These are phyloP conservation scores for Daucus carota DNA, from an alignment of 129 eudicot genomes.

Conservation along the genomic window DH1_v3.0 NC_030382.2:11032001-11032500, in stretches of 20 bases:
- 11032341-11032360: neutral
- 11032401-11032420: neutral
- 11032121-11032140: neutral
- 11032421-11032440: neutral
- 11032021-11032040: neutral
- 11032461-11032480: neutral
- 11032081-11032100: neutral
- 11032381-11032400: too few species aligned
- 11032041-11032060: neutral
- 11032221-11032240: neutral
- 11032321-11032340: neutral
- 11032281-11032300: too few species aligned
- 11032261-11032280: too few species aligned
- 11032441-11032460: neutral
- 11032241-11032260: neutral
- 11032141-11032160: neutral
- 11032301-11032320: neutral
- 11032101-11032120: neutral
- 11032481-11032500: too few species aligned
- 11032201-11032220: neutral
- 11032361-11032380: too few species aligned
- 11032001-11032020: neutral
- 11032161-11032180: neutral
- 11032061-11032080: too few species aligned
- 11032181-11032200: neutral